Base-by-base conservation (phyloP, 805 yeast species). In the Brettanomyces sp. region DNA sequence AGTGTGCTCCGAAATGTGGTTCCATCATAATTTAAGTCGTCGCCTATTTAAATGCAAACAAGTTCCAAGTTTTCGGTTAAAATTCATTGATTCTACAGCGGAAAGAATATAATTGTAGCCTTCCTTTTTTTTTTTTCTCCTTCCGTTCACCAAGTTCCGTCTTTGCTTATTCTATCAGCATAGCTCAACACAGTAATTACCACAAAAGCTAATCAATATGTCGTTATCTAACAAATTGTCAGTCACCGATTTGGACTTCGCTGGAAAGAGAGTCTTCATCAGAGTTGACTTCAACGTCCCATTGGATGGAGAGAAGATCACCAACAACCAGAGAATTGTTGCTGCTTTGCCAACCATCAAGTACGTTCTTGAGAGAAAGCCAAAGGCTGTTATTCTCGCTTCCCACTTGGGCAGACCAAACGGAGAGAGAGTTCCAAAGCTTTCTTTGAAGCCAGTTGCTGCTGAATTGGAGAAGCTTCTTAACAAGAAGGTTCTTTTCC, bases 331-430 rank as follows among this genome's bases (percentile, higher is more conserved):
- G 76, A 85, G 99, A 76, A 93, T 93, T 65, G 98, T 90, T 62
- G 99, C 99, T 67, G 99, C 99, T 57, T 74, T 95, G 62, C 99
- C 99, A 69, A 91, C 99, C 58, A 93, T 93, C 75, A 70, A 95
- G 72, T 93, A 91, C 69, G 97, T 91, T 45, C 74, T 85, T 66
- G 91, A 86, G 65, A 83, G 91, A 57, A 79, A 85, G 63, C 96
- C 99, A 65, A 88, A 84, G 77, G 87, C 80, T 56, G 82, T 93
- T 56, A 75, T 93, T 57, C 79, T 93, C 59, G 98, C 97, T 55
- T 90, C 98, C 50, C 99, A 93, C 70, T 79, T 93, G 68, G 99
- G 99, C 65, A 89, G 99, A 77, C 99, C 99, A 70, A 93, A 93
- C 68, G 99, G 99, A 67, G 89, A 87, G 73, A 76, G 66, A 52